Base-by-base conservation (phyloP, 1,284 basidiomycete genomes). In the Testicularia cyperi region DNA sequence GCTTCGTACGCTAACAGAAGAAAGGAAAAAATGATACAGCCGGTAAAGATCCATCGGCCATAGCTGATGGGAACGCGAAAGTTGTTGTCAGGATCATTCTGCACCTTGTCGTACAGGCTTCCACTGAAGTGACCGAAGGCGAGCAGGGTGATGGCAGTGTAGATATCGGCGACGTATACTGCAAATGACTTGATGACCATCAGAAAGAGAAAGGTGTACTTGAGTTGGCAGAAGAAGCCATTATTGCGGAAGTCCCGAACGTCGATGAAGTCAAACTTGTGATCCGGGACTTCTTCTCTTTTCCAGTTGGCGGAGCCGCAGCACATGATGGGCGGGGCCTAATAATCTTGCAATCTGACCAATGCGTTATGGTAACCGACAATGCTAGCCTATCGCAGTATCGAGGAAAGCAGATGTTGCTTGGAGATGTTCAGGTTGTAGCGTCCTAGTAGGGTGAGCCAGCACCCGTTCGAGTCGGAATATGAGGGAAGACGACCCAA, bases 261-360 rank as follows among this genome's bases (percentile, higher is more conserved):
- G 77, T 96, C 90, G 77, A 98, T 84, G 77, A 96, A 97, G 81
- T 98, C 94, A 76, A 96, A 97, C 92, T 97, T 98, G 80, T 97
- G 94, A 80, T 97, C 94, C 47, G 88, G 90, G 33, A 98, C 92
- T 69, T 88, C 84, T 81, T 97, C 94, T 75, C 94, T 84, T 81
- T 98, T 97, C 92, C 92, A 96, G 47, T 46, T 52, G 14, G 68
- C 66, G 15, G 36, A 47, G 23, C 65, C 68, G 32, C 70, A 72
- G 30, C 70, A 70, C 60, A 64, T 74, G 57, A 30, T 36, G 32
- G 25, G n/a, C n/a, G n/a, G n/a, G n/a, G n/a, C n/a, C n/a, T n/a
- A n/a, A n/a, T n/a, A n/a, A n/a, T n/a, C n/a, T n/a, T n/a, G n/a
- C n/a, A n/a, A n/a, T n/a, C n/a, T n/a, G n/a, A n/a, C n/a, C n/a